phyloP scores from a whole-genome alignment of 2,329 filamentous ascomycete genomes.

The Epichloe scottii region DNA sequence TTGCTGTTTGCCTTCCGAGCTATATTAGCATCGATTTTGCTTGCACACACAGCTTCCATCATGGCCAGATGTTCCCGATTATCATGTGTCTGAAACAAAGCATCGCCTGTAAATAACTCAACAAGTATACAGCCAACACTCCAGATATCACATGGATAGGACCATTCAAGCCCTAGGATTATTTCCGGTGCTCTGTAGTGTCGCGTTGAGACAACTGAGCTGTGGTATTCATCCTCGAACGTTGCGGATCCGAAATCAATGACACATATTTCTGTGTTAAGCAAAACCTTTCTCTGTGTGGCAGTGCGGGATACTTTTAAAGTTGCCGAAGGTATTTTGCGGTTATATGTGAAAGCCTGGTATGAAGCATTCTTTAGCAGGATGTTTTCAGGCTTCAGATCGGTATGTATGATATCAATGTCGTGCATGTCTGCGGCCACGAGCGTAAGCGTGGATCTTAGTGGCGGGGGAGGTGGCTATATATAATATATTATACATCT shows the following conservation, averaged over 20 bases:
- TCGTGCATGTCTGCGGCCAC: constrained; percentile 51
- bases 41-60: constrained; percentile 49
- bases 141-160: constrained; percentile 61
- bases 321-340: constrained; percentile 46
- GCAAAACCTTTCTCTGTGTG: constrained; percentile 48
- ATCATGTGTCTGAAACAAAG: constrained; percentile 60
- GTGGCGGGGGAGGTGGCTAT: no score
- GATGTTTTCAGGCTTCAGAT: constrained; percentile 60
- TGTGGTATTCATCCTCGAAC: constrained; percentile 62
- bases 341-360: constrained; percentile 59
- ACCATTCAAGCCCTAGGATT: constrained; percentile 59
- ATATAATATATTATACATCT: no score
- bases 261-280: constrained; percentile 56
- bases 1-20: no score
- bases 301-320: constrained; percentile 37
- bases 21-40: no score
- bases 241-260: constrained; percentile 64
- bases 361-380: constrained; percentile 52
- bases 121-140: constrained; percentile 62
- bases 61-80: constrained; percentile 63
- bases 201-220: constrained; percentile 56
- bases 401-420: constrained; percentile 90
- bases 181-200: constrained; percentile 61
- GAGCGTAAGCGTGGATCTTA: no score
- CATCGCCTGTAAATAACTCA: constrained; percentile 60